Percentiles rank a stretch among this genome's conserved stretches.
Conservation (phyloP, 2,329 filamentous ascomycete genomes). For the Rhynchosporium agropyri region DNA sequence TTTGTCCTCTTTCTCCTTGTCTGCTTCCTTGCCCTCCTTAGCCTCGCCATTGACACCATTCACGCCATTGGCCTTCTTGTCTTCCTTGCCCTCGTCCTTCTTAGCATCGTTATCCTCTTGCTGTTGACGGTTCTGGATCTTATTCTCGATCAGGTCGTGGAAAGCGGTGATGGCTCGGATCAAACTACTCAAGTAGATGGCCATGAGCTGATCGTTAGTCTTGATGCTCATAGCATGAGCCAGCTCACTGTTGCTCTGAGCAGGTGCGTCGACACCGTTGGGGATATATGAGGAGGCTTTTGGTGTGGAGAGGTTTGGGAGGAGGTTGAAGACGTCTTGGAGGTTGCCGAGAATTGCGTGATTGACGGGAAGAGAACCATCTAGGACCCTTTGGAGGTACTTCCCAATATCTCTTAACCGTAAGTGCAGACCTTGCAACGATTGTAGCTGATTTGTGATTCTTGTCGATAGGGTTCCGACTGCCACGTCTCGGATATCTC, state of each 20-base stretch:
- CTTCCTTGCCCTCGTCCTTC: slow-evolving; percentile 61
- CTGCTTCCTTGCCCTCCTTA: slow-evolving; percentile 52
- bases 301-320: slow-evolving; percentile 91
- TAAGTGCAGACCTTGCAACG: slow-evolving; percentile 91
- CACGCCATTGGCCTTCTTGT: slow-evolving; percentile 61
- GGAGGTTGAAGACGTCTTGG: slow-evolving; percentile 98
- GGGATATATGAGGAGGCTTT: slow-evolving; percentile 60
- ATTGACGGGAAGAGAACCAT: slow-evolving; percentile 91
- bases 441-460: slow-evolving; percentile 97
- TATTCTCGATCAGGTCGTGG: slow-evolving; percentile 99
- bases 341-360: slow-evolving; percentile 96
- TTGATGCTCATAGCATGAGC: slow-evolving; percentile 98
- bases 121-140: slow-evolving; percentile 98
- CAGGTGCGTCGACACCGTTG: slow-evolving; percentile 49
- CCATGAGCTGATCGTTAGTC: slow-evolving; percentile 98
- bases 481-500: slow-evolving; percentile 97
- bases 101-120: slow-evolving; percentile 92
- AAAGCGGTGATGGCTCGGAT: slow-evolving; percentile 98
- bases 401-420: slow-evolving; percentile 92
- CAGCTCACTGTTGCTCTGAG: slow-evolving; percentile 74
- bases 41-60: slow-evolving; percentile 56
- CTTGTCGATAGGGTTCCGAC: slow-evolving; percentile 95
- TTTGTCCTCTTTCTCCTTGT: slow-evolving; percentile 59
- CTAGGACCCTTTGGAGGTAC: slow-evolving; percentile 94
- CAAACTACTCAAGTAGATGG: slow-evolving; percentile 94